These are phyloP conservation scores for Sanghuangporus baumii DNA, from an alignment of 1,284 basidiomycete species.

Conservation along the genomic window DNA sequence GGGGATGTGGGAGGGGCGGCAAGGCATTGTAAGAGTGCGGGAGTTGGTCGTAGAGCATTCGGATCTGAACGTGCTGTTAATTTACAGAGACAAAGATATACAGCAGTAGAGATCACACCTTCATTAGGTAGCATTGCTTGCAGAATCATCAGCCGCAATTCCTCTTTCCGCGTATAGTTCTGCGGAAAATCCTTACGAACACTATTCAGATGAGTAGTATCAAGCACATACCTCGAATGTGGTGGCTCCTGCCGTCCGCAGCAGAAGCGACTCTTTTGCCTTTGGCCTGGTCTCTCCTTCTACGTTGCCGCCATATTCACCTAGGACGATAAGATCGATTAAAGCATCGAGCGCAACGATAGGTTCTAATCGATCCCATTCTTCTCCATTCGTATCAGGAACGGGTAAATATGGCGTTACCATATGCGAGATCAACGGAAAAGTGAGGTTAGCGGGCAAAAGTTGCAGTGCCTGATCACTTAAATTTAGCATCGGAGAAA, in stretches of 20 bases:
- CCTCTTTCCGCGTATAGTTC: slow-evolving; percentile 72
- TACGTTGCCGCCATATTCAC: slow-evolving; percentile 69
- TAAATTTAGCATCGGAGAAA: neutral
- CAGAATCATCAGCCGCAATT: slow-evolving; percentile 58
- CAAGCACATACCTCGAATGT: slow-evolving; percentile 61
- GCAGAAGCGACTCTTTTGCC: slow-evolving; percentile 53
- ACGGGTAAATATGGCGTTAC: slow-evolving; percentile 78
- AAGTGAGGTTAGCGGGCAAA: slow-evolving; percentile 55
- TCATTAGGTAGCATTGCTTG: slow-evolving; percentile 60
- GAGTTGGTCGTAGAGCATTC: slow-evolving; percentile 39
- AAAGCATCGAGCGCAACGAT: slow-evolving; percentile 72
- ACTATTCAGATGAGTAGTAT: neutral
- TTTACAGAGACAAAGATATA: slow-evolving; percentile 13
- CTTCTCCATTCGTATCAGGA: slow-evolving; percentile 79
- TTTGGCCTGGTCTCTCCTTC: slow-evolving; percentile 38
- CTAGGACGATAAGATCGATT: slow-evolving; percentile 67
- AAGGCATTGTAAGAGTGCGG: slow-evolving; percentile 63
- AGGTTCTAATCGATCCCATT: slow-evolving; percentile 77
- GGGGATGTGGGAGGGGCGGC: slow-evolving; percentile 48
- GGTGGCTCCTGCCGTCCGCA: slow-evolving; percentile 57
- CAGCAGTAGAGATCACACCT: slow-evolving; percentile 29
- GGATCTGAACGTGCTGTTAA: slow-evolving; percentile 27
- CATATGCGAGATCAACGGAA: slow-evolving; percentile 56
- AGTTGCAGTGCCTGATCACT: slow-evolving; percentile 53
- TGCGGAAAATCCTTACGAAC: slow-evolving; percentile 24